Evolutionary conservation across 2,329 filamentous ascomycete species (phyloP), one percentile per base, ranked within the genome.

Genomic region (Phyllosticta capitalensis): DNA sequence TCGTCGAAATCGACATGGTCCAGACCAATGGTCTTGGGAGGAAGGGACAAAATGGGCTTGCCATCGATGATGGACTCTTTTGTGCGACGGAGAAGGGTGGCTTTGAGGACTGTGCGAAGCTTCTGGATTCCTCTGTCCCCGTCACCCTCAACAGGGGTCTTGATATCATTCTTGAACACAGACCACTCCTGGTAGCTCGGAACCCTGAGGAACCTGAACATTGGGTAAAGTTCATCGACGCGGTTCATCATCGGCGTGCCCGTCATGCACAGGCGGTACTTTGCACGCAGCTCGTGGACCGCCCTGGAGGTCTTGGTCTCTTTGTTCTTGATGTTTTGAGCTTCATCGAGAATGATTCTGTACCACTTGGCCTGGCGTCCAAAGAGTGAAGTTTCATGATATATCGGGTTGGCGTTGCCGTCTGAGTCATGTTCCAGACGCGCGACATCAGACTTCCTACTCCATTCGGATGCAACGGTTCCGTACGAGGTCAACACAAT

Each of bases 221-320:
- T 75, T 0, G 90, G 88, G 67, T 83, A 91, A 2, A 95, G 77
- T 66, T 96, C 92, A 22, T 82, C 78, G 2, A 92, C 83, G 12
- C 81, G 84, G 66, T 96, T 96, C 87, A 94, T 94, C 87, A 92
- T 91, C 0, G 89, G 89, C 0, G 89, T 94, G 24, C 89, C 89
- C 2, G 86, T 90, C 71, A 92, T 81, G 67, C 87, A 90, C 76
- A 89, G 85, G 54, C 89, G 80, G 67, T 88, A 83, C 38, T 75
- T 77, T 14, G 87, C 77, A 61, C 81, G 74, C 17, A 94, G 71
- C 10, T 74, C 70, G 64, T 77, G 82, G 28, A 83, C 83, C 4
- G 83, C 88, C 63, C 79, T 78, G 1, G 87, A 81, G 5, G 79
- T 75, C 63, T 83, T 81, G 0, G 87, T 86, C 49, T 75, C 78